Conservation (phyloP, 2,329 filamentous ascomycete genomes). For the Diaporthe sp. region DNA sequence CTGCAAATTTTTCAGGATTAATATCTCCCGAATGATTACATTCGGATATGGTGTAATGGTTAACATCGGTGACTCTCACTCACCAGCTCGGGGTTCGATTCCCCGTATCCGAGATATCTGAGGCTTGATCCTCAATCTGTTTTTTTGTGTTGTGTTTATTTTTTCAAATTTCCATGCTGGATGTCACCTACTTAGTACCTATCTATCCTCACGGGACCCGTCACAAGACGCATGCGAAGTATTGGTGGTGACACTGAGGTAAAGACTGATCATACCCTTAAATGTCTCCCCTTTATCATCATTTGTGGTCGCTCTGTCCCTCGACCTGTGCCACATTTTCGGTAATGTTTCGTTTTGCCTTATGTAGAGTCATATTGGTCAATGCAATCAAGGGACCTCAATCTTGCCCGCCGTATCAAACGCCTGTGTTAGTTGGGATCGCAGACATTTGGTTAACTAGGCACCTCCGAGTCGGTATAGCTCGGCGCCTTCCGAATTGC, state of each 20-base stretch:
- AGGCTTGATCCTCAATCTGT: background rate
- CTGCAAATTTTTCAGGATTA: background rate
- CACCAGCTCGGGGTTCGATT: conserved; percentile 34
- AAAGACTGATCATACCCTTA: background rate
- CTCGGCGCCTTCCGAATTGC: background rate
- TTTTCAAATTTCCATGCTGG: too few relatives aligned
- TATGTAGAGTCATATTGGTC: background rate
- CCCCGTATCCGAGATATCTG: conserved; percentile 31
- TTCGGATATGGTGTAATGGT: conserved; percentile 35
- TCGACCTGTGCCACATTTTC: background rate
- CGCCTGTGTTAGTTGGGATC: background rate
- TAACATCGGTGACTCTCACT: conserved; percentile 35
- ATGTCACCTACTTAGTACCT: too few relatives aligned
- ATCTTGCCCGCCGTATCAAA: background rate
- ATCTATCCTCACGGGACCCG: background rate
- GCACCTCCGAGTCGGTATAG: background rate
- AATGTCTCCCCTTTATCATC: background rate
- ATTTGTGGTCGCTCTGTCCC: background rate
- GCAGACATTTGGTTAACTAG: background rate
- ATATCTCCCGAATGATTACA: conserved; percentile 21
- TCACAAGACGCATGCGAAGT: background rate
- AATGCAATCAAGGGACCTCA: background rate
- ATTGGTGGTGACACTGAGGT: background rate
- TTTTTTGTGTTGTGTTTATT: background rate
- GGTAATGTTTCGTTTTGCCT: background rate